Conservation (phyloP, 1,284 basidiomycete species). For the Moesziomyces aphidis region DNA sequence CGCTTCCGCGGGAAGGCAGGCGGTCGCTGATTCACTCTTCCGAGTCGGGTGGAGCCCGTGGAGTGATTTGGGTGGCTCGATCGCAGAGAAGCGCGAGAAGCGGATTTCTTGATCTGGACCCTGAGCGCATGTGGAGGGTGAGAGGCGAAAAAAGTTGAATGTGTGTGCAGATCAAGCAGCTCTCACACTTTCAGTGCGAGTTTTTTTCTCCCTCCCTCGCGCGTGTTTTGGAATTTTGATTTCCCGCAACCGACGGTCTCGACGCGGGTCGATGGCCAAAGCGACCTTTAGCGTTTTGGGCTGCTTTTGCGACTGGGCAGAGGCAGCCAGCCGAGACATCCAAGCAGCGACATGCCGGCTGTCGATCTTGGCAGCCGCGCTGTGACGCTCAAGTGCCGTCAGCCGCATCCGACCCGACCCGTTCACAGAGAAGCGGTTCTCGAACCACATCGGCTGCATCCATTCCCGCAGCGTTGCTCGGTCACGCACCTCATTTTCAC, state of each 20-base stretch:
- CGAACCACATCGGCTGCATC: not conserved
- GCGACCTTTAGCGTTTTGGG: not conserved
- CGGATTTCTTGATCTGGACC: too few species aligned
- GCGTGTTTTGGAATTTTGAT: not conserved
- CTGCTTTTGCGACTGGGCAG: not conserved
- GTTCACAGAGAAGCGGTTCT: not conserved
- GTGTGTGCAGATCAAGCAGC: not conserved
- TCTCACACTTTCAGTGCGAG: not conserved
- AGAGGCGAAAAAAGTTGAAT: not conserved
- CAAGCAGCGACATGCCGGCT: constrained; percentile 6
- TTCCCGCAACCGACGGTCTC: constrained; percentile 10
- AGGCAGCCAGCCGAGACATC: constrained; percentile 1
- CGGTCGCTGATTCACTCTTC: constrained; percentile 11
- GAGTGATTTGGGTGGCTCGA: not conserved
- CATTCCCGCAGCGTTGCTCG: too few species aligned
- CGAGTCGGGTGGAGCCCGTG: not conserved
- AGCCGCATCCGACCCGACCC: too few species aligned
- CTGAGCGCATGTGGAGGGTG: not conserved
- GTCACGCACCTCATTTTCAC: not conserved
- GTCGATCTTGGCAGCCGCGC: constrained; percentile 35
- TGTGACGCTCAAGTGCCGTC: not conserved
- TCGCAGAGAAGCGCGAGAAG: not conserved
- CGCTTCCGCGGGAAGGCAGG: constrained; percentile 13
- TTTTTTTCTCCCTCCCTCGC: not conserved
- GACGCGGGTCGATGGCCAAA: not conserved